Conservation (phyloP, 1,284 basidiomycete genomes). For the Ceratobasidium sp. region DNA sequence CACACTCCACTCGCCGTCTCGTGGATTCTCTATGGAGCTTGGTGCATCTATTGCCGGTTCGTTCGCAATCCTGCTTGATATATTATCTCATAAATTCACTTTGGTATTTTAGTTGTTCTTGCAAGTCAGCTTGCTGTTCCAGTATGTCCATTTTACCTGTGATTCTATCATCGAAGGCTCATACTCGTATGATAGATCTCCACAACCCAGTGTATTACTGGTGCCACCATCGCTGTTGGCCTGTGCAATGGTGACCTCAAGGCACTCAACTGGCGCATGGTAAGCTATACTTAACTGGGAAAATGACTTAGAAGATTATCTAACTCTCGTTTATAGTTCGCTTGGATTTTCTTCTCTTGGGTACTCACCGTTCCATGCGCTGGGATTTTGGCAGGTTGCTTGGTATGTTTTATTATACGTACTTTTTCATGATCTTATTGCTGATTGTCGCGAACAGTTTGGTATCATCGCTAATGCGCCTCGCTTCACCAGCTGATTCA, state of each 20-base stretch:
- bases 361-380: slow-evolving; percentile 57
- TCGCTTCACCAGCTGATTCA: slow-evolving; percentile 47
- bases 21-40: slow-evolving; percentile 62
- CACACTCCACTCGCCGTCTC: slow-evolving; percentile 59
- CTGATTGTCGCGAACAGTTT: slow-evolving; percentile 36
- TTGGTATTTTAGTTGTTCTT: slow-evolving; percentile 52
- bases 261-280: slow-evolving; percentile 54
- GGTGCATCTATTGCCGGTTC: slow-evolving; percentile 57
- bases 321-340: slow-evolving; percentile 15
- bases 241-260: slow-evolving; percentile 55
- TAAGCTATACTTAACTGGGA: slow-evolving; percentile 43
- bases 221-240: slow-evolving; percentile 59
- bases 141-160: slow-evolving; percentile 33
- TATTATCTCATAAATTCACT: background rate
- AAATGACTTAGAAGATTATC: slow-evolving; percentile 49
- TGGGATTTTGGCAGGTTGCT: slow-evolving; percentile 54
- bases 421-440: background rate
- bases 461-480: slow-evolving; percentile 58
- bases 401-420: slow-evolving; percentile 40
- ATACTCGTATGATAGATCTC: slow-evolving; percentile 46
- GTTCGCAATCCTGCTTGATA: background rate
- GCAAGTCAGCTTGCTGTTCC: slow-evolving; percentile 58
- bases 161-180: background rate
- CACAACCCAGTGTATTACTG: slow-evolving; percentile 59
- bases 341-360: slow-evolving; percentile 47